Conservation (phyloP, 2,329 filamentous ascomycete species). For the Aspergillus fumigatiaffinis region DNA sequence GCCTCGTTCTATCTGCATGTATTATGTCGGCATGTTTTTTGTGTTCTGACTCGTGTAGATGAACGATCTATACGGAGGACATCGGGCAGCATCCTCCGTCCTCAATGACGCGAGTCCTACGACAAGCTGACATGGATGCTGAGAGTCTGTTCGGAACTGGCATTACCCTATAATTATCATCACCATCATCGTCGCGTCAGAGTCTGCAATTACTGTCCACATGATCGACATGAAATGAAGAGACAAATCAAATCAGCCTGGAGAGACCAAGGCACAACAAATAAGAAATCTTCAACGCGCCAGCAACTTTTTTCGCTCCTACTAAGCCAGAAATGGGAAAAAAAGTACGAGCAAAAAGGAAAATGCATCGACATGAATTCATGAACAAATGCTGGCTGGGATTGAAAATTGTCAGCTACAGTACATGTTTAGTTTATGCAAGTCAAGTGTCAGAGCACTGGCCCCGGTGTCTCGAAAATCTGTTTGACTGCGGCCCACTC, state of each 20-base stretch:
- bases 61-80: neutral
- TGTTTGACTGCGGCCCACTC: neutral
- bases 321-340: slow-evolving; percentile 6
- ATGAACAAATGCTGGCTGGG: neutral
- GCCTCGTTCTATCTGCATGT: neutral
- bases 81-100: neutral
- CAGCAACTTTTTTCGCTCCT: neutral
- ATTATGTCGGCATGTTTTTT: neutral
- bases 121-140: neutral
- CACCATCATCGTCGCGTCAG: neutral
- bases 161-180: neutral
- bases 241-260: neutral
- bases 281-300: neutral
- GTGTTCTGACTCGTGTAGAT: neutral
- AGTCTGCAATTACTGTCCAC: neutral
- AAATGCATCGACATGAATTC: neutral
- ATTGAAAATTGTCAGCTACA: slow-evolving; percentile 3
- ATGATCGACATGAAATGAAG: neutral
- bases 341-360: neutral
- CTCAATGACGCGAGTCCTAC: neutral
- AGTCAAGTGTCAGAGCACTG: slow-evolving; percentile 5
- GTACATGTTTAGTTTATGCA: slow-evolving; percentile 5
- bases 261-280: neutral
- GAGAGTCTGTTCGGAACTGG: neutral
- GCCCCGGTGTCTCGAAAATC: neutral